These are phyloP conservation scores for Boletus pseudo-olivaceus DNA, from an alignment of 768 basidiomycete genomes.

Conservation along the genomic window DNA sequence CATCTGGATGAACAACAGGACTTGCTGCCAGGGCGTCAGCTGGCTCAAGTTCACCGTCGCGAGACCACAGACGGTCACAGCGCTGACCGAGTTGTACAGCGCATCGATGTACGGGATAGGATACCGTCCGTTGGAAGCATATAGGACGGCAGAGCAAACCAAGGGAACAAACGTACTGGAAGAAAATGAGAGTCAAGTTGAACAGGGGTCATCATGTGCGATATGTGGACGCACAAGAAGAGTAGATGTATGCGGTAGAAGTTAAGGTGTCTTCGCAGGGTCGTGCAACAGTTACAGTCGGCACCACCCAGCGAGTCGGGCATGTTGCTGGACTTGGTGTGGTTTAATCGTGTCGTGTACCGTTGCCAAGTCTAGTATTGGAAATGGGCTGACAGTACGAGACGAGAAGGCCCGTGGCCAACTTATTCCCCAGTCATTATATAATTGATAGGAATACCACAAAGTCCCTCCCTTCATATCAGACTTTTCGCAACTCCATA, in stretches of 20 bases:
- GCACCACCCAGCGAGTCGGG: not conserved
- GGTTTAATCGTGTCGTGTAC: not conserved
- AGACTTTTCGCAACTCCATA: too few species aligned
- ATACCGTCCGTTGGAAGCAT: constrained; percentile 72
- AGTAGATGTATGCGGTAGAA: constrained; percentile 63
- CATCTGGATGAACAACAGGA: constrained; percentile 74
- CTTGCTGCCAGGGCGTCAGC: constrained; percentile 69
- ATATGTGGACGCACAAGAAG: constrained; percentile 48
- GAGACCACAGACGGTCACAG: constrained; percentile 77
- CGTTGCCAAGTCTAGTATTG: too few species aligned
- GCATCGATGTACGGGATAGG: constrained; percentile 74
- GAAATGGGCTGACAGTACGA: too few species aligned
- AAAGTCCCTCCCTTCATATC: too few species aligned
- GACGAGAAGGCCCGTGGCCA: too few species aligned
- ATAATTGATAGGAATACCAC: too few species aligned
- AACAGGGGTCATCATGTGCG: not conserved
- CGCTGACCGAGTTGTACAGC: constrained; percentile 73
- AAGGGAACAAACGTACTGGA: constrained; percentile 74
- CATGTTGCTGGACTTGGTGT: constrained; percentile 2
- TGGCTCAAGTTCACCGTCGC: constrained; percentile 65
- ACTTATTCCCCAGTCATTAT: too few species aligned
- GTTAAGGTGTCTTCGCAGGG: constrained; percentile 51
- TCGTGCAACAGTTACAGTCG: constrained; percentile 14
- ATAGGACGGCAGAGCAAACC: constrained; percentile 76
- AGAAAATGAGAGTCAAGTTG: not conserved